phyloP scores from a whole-genome alignment of 305 asterid species.

The Solanum aculeatissimum region DNA sequence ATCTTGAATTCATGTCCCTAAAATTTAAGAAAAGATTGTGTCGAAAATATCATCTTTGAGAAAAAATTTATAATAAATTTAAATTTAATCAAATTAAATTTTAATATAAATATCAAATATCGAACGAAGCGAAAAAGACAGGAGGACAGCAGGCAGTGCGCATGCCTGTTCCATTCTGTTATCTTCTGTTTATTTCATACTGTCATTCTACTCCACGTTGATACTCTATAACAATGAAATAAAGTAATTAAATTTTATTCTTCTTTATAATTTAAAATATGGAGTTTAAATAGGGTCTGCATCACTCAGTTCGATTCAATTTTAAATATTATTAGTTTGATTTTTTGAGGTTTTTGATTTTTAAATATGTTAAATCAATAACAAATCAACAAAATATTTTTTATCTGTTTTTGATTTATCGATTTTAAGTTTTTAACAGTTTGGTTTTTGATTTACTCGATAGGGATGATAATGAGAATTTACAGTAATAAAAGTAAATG shows the following conservation, averaged over 20 bases:
- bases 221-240: neutral
- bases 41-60: neutral
- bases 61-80: neutral
- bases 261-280: neutral
- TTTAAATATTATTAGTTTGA: no score
- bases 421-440: no score
- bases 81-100: neutral
- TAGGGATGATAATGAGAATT: no score
- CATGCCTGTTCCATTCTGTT: neutral
- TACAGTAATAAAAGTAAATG: no score
- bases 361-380: no score
- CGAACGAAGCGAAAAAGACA: rapidly evolving
- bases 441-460: no score
- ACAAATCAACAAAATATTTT: no score
- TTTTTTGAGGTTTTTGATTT: no score
- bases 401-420: no score
- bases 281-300: no score
- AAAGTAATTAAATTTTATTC: neutral
- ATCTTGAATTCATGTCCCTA: rapidly evolving
- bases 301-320: no score
- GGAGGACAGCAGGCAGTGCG: neutral
- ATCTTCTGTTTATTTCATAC: neutral
- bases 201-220: neutral
- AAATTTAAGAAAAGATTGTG: neutral
- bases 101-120: neutral